Conservation (phyloP, 2,329 filamentous ascomycete species). For the Mycosphaerella sp. region DNA sequence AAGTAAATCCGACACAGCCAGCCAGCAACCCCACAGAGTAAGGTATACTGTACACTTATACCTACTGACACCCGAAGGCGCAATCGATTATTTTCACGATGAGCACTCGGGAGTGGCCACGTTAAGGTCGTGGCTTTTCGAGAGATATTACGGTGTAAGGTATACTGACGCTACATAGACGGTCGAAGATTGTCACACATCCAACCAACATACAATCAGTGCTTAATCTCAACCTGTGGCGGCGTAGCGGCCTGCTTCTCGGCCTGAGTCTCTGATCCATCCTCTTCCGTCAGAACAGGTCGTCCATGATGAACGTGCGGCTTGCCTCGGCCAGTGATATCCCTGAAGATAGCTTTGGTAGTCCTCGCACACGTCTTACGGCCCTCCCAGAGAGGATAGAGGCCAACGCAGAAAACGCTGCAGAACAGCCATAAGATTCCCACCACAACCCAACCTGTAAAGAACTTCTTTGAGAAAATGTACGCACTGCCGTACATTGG, state of each 20-base stretch:
- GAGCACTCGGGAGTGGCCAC: no score
- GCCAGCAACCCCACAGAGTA: no score
- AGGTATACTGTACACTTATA: no score
- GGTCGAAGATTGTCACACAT: neutral
- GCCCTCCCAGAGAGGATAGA: conserved; percentile 79
- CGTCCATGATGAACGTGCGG: conserved; percentile 30
- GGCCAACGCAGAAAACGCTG: conserved; percentile 63
- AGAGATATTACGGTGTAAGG: no score
- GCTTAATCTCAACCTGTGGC: conserved; percentile 25
- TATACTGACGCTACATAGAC: no score
- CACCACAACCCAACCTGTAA: conserved; percentile 49
- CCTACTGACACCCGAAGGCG: no score
- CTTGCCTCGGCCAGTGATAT: conserved; percentile 45
- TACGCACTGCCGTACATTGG: conserved; percentile 81
- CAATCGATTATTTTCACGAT: no score
- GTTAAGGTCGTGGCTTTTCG: no score
- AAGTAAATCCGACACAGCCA: no score
- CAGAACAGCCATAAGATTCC: conserved; percentile 77
- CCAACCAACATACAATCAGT: neutral
- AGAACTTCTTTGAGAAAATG: conserved; percentile 75
- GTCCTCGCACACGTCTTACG: conserved; percentile 60
- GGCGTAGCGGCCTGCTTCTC: conserved; percentile 29
- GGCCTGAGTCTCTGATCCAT: conserved; percentile 24
- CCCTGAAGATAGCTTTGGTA: conserved; percentile 54
- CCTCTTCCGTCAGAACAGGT: conserved; percentile 28